Percentiles rank a stretch among this genome's conserved stretches.
Conservation (phyloP, 2,329 filamentous ascomycete species). For the Cercospora sp. region DNA sequence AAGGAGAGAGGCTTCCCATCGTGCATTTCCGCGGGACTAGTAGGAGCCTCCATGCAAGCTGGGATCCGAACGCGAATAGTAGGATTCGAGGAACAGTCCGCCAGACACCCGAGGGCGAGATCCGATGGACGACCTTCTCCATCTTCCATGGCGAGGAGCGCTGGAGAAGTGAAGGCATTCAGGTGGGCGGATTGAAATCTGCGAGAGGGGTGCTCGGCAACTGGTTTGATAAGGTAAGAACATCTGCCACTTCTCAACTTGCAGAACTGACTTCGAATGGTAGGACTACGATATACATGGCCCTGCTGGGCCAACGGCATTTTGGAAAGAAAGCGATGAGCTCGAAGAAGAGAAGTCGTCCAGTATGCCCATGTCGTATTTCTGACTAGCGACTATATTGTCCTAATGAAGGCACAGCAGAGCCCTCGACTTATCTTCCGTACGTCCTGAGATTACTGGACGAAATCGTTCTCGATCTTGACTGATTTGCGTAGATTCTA, state of each 20-base stretch:
- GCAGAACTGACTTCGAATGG: neutral
- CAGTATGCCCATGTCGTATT: slow-evolving; percentile 29
- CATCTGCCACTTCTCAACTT: too few species aligned
- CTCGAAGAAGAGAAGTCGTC: slow-evolving; percentile 36
- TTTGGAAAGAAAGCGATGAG: slow-evolving; percentile 70
- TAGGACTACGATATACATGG: slow-evolving; percentile 67
- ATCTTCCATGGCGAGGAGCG: slow-evolving; percentile 65
- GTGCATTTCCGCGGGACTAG: slow-evolving; percentile 68
- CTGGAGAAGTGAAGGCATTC: slow-evolving; percentile 76
- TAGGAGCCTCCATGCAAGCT: slow-evolving; percentile 61
- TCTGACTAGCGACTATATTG: slow-evolving; percentile 20
- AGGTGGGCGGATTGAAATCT: slow-evolving; percentile 67
- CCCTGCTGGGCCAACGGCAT: slow-evolving; percentile 71
- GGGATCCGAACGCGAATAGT: slow-evolving; percentile 69
- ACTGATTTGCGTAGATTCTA: slow-evolving; percentile 5
- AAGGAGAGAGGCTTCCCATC: slow-evolving; percentile 53
- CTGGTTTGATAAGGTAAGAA: slow-evolving; percentile 71
- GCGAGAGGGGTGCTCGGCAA: slow-evolving; percentile 69
- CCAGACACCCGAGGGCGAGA: slow-evolving; percentile 67
- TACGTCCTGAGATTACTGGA: slow-evolving; percentile 12
- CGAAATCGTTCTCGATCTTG: slow-evolving; percentile 13
- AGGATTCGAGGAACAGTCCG: slow-evolving; percentile 66
- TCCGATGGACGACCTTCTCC: slow-evolving; percentile 71
- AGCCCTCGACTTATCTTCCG: slow-evolving; percentile 7
- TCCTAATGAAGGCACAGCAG: slow-evolving; percentile 11